phyloP scores from a whole-genome alignment of 2,329 filamentous ascomycete species.

The Aspergillus sp. region DNA sequence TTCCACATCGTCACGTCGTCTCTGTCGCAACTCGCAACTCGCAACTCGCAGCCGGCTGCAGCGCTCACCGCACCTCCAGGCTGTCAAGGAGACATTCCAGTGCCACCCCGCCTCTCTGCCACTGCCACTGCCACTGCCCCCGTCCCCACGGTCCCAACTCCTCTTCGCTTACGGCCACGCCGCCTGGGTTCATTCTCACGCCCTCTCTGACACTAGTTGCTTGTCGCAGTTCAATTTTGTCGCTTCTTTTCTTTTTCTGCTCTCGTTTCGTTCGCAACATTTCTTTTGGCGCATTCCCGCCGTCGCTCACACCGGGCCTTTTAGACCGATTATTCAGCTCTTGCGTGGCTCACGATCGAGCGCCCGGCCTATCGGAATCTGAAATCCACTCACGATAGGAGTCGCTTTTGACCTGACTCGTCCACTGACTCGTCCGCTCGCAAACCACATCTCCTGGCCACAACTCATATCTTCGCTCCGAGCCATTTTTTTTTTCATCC shows the following conservation, averaged over 20 bases:
- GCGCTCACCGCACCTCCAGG: background rate
- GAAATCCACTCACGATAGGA: slow-evolving; percentile 20
- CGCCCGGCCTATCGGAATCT: slow-evolving; percentile 17
- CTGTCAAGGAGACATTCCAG: slow-evolving; percentile 11
- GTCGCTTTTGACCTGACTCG: slow-evolving; percentile 19
- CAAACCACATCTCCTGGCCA: slow-evolving; percentile 18
- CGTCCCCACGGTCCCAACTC: slow-evolving; percentile 15
- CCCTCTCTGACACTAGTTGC: background rate
- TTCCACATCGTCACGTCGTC: background rate
- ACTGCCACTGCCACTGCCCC: background rate
- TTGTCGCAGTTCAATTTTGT: background rate
- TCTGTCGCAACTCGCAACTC: background rate
- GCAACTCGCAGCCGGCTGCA: background rate
- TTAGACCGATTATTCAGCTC: slow-evolving; percentile 18
- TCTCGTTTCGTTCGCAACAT: background rate
- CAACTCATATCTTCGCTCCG: slow-evolving; percentile 14
- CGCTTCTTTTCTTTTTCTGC: background rate
- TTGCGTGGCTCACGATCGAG: slow-evolving; percentile 18
- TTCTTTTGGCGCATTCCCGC: background rate
- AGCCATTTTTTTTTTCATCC: background rate
- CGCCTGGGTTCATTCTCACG: slow-evolving; percentile 12
- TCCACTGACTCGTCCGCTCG: slow-evolving; percentile 20
- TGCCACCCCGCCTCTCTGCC: slow-evolving; percentile 8
- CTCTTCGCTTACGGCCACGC: slow-evolving; percentile 24
- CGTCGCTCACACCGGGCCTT: slow-evolving; percentile 16